Conservation (phyloP, 2,329 filamentous ascomycete genomes). For the Cucurbitaria berberidis region DNA sequence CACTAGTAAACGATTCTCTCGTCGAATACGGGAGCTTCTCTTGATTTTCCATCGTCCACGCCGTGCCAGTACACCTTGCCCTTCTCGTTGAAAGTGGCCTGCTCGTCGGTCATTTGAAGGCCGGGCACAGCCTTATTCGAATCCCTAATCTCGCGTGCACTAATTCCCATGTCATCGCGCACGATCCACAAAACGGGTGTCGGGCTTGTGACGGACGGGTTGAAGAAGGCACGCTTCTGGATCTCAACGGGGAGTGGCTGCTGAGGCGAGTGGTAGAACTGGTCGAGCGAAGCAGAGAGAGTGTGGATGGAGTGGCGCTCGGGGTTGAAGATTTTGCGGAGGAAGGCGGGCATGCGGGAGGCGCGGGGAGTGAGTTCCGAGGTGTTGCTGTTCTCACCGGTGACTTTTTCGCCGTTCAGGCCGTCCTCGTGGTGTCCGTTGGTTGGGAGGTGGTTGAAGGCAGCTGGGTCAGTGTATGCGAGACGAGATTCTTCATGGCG, state of each 20-base stretch:
- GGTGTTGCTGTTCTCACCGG: not conserved
- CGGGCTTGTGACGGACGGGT: conserved; percentile 52
- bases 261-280: conserved; percentile 42
- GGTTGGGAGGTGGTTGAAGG: conserved; percentile 20
- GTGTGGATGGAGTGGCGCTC: conserved; percentile 38
- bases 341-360: conserved; percentile 41
- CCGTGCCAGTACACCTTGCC: conserved; percentile 52
- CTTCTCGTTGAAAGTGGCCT: conserved; percentile 54
- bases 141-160: conserved; percentile 50
- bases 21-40: conserved; percentile 53
- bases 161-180: conserved; percentile 52
- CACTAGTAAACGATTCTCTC: conserved; percentile 44
- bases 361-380: conserved; percentile 24
- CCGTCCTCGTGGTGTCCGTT: conserved; percentile 33
- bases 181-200: conserved; percentile 56
- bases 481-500: conserved; percentile 38
- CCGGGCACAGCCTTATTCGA: conserved; percentile 48
- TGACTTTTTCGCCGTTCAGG: conserved; percentile 17
- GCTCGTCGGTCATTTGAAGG: conserved; percentile 53
- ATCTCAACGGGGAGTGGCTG: conserved; percentile 42
- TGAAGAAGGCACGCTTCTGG: conserved; percentile 52
- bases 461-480: conserved; percentile 34
- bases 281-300: conserved; percentile 39
- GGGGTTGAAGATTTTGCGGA: conserved; percentile 42
- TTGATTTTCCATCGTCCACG: conserved; percentile 47